A percentile compares a stretch with the other conserved stretches of the same genome.
These are phyloP conservation scores for Imleria badia DNA, from an alignment of 768 basidiomycete species.

Conservation along the genomic window DNA sequence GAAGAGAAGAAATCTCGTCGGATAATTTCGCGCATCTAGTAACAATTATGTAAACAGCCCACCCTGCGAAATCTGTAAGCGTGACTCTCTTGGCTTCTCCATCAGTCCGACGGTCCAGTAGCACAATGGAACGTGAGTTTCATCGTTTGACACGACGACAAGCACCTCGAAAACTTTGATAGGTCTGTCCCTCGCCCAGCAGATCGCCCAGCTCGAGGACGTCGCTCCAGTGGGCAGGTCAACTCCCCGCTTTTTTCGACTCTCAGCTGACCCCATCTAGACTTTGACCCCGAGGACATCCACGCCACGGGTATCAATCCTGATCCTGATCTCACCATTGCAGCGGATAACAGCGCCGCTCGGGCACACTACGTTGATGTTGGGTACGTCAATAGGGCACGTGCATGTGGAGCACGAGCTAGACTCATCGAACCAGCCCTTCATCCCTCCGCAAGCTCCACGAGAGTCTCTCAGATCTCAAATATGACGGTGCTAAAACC, in stretches of 20 bases:
- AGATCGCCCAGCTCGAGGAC: conserved; percentile 78
- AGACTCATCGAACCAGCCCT: conserved; percentile 43
- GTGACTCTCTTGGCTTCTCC: background rate
- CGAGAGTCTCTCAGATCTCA: conserved; percentile 68
- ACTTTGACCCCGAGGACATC: conserved; percentile 74
- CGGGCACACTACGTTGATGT: conserved; percentile 86
- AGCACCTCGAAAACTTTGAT: conserved; percentile 3
- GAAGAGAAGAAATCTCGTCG: conserved; percentile 15
- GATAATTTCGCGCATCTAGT: conserved; percentile 22
- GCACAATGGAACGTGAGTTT: conserved; percentile 31
- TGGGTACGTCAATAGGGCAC: conserved; percentile 51
- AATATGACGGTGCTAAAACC: conserved; percentile 71
- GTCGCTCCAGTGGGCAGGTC: conserved; percentile 63
- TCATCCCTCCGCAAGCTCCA: conserved; percentile 67
- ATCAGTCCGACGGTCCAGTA: background rate
- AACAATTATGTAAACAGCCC: conserved; percentile 35
- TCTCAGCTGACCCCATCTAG: conserved; percentile 35
- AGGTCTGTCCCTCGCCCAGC: conserved; percentile 70
- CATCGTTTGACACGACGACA: background rate
- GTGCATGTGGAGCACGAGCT: background rate
- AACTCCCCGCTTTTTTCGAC: conserved; percentile 1
- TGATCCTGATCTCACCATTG: conserved; percentile 33
- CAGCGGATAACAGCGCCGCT: conserved; percentile 35
- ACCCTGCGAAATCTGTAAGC: conserved; percentile 8
- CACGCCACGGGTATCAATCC: conserved; percentile 45